Percentiles rank a stretch among this genome's conserved stretches.
phyloP scores from a whole-genome alignment of 441 rosid genomes.

The Capsella rubella region DNA sequence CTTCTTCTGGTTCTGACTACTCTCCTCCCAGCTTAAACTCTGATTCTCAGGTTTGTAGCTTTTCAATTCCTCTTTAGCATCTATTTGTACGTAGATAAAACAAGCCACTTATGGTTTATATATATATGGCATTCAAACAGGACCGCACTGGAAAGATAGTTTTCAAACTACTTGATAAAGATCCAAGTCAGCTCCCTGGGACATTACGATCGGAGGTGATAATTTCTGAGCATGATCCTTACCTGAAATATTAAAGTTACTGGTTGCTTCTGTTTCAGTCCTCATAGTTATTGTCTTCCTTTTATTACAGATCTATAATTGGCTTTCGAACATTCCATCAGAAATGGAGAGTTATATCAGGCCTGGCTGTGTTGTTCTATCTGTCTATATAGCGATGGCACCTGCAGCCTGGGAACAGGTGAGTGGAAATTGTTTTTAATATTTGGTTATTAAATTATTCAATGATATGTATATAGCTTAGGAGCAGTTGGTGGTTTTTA shows the following conservation, averaged over 20 bases:
- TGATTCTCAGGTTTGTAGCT: constrained; percentile 71
- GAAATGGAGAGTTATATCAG: constrained; percentile 98
- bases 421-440: constrained; percentile 46
- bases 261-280: constrained; percentile 7
- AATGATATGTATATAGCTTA: constrained; percentile 44
- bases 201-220: constrained; percentile 73
- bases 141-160: constrained; percentile 84
- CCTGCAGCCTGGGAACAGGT: constrained; percentile 76
- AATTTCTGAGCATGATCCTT: constrained; percentile 25
- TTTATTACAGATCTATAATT: constrained; percentile 69
- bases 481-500: constrained; percentile 24
- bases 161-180: constrained; percentile 84
- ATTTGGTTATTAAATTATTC: constrained; percentile 28
- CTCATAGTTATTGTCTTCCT: constrained; percentile 21
- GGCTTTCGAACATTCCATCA: constrained; percentile 91
- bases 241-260: constrained; percentile 14
- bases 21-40: constrained; percentile 85
- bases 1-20: constrained; percentile 93
- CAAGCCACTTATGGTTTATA: constrained; percentile 8
- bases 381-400: constrained; percentile 80
- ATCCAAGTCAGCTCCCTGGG: constrained; percentile 90
- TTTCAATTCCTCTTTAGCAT: constrained; percentile 21
- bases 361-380: constrained; percentile 89
- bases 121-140: constrained; percentile 48
- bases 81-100: not conserved